Evolutionary conservation across 2,329 filamentous ascomycete species (phyloP).

Genomic region (Biscogniauxia marginata): DNA sequence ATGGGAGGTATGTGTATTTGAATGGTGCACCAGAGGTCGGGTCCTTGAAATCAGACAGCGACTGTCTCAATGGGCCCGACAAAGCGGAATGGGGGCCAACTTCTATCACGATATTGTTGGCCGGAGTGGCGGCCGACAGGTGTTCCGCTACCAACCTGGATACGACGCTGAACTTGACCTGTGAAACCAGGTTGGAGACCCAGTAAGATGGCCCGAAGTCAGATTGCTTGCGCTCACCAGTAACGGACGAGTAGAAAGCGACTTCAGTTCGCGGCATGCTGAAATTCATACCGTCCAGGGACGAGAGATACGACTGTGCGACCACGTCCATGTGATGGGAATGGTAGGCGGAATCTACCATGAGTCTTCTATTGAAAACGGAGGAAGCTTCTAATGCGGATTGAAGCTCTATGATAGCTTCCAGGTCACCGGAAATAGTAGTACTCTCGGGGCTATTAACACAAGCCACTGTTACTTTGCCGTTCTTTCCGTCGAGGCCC

Average conservation of each 20-base stretch:
- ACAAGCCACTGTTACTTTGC: too few relatives aligned
- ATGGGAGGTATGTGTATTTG: background rate
- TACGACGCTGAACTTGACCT: background rate
- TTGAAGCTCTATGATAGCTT: background rate
- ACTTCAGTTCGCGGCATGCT: background rate
- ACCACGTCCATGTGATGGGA: constrained; percentile 15
- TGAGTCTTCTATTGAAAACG: constrained; percentile 6
- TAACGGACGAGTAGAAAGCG: background rate
- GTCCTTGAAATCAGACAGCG: background rate
- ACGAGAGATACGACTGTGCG: constrained; percentile 6
- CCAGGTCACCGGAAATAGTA: background rate
- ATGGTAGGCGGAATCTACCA: constrained; percentile 13
- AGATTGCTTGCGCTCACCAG: background rate
- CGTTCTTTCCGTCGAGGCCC: too few relatives aligned
- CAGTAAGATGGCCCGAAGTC: background rate
- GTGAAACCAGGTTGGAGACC: background rate
- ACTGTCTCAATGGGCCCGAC: background rate
- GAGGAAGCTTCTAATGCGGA: constrained; percentile 1
- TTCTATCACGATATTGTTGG: constrained; percentile 8
- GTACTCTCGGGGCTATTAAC: constrained; percentile 1
- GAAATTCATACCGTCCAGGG: background rate
- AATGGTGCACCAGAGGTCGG: too few relatives aligned
- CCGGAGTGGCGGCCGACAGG: constrained; percentile 1
- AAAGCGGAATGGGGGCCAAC: constrained; percentile 11
- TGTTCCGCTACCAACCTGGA: constrained; percentile 5